Conservation (phyloP, 257 asterid species). For the Capsicum chinense region DNA sequence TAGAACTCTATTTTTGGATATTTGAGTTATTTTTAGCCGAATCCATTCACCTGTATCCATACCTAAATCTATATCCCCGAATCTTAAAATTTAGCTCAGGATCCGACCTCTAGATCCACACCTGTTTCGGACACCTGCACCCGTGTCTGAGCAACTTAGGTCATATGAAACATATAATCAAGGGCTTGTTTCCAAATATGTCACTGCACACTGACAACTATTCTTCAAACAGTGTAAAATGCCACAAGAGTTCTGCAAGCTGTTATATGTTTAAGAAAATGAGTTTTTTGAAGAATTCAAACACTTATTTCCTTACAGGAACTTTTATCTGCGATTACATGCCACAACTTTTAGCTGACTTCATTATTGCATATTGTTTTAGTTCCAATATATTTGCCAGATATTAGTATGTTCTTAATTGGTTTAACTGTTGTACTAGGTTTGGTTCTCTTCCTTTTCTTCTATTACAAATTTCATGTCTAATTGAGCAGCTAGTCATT, state of each 20-base stretch:
- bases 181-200: not conserved
- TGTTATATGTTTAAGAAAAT: not conserved
- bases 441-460: constrained; percentile 13
- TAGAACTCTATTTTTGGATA: too few species aligned
- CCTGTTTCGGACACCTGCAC: too few species aligned
- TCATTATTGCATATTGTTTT: not conserved
- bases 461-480: constrained; percentile 19
- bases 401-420: constrained; percentile 18
- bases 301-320: not conserved
- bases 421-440: not conserved
- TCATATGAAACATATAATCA: not conserved
- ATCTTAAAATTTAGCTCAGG: too few species aligned
- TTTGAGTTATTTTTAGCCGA: too few species aligned
- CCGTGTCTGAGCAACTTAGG: too few species aligned
- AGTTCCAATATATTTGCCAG: not conserved
- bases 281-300: not conserved
- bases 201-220: not conserved
- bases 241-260: not conserved
- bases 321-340: not conserved
- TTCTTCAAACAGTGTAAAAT: not conserved
- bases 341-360: not conserved
- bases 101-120: too few species aligned
- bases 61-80: too few species aligned
- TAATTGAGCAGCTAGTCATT: constrained; percentile 53
- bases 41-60: too few species aligned